Evolutionary conservation across 805 yeast genomes (phyloP), one percentile per base, ranked within the genome.

Genomic region (Saturnispora saitoi): DNA sequence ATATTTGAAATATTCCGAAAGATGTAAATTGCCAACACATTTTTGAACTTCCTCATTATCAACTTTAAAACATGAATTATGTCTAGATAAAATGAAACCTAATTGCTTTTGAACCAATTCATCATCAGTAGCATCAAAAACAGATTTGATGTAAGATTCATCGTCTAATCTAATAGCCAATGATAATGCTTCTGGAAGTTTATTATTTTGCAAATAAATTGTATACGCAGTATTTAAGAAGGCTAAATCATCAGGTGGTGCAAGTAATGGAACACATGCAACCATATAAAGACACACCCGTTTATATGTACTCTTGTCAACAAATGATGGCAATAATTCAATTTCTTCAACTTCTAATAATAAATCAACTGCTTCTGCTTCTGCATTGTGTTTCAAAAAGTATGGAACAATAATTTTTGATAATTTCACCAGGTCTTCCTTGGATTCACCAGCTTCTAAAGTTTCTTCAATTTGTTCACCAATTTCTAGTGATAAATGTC

Each of bases 351-450:
- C 79, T 67, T 93, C 99, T 51, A 89, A 72, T 54, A 93, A 73
- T 56, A 93, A 71, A 68, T 93, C 99, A 24, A 93, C 95, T 1
- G 99, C 99, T 63, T 93, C 99, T 19, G 96, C 96, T 68, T 93
- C 99, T 38, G 96, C 98, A 63, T 93, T 91, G 69, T 91, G 97
- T 61, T 86, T 81, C 56, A 93, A 74, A 70, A 93, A 91, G 60
- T 81, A 85, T 34, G 96, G 96, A 36, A 86, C 90, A 57, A 93
- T 81, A 56, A 82, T 77, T 57, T 86, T 68, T 6, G 95, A 77
- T 56, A 93, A 73, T 42, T 76, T 72, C 48, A 84, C 67, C 54
- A 93, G 71, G 29, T 51, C 41, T 12, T 57, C 60, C 28, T 56
- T 56, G 26, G 54, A 40, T 10, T 58, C 62, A 32, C 63, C 64